Evolutionary conservation across 176 grass and related monocot species (phyloP), one percentile per base, ranked within the genome.

Genomic region (sorghum (Sorghum bicolor)): DNA sequence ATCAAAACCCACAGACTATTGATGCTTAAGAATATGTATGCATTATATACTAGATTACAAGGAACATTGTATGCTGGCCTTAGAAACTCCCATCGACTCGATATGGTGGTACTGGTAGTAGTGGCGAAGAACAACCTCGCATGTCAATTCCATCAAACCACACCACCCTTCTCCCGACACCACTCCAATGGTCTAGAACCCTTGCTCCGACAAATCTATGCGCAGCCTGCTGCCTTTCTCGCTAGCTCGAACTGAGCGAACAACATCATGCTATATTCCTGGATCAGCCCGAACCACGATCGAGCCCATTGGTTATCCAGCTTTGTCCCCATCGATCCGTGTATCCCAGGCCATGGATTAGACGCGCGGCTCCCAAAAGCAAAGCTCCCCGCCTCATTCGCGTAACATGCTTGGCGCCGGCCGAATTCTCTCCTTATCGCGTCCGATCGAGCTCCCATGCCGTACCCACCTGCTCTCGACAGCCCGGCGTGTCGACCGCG

Each of bases 401-500:
- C 55, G 10, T n/a, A 40, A 14, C 69, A 80, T 62, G 63, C 76
- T 38, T 22, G 47, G 4, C 62, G 63, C 45, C 28, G 55, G 8
- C 3, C 39, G 63, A 67, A 88, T 68, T 40, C 16, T 24, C 57
- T 11, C 11, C 63, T 75, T 68, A 69, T 85, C 61, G 31, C 37
- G 12, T 75, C 70, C 26, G 10, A 31, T n/a, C n/a, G 11, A 26
- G 8, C 37, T 19, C 65, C 75, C 31, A 44, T 31, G 38, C 65
- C 33, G 36, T 75, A 0, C 71, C 60, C 57, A 72, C 34, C 40
- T 38, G 45, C 78, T 81, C 22, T 81, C 22, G 43, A 28, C 77
- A 70, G 39, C 36, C 14, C 9, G 70, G 53, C 25, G 66, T 83
- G 82, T 81, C 82, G 87, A 89, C 71, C 77, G 61, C n/a, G 69